A percentile compares a stretch with the other conserved stretches of the same genome.
These are phyloP conservation scores for Cercospora sp. DNA, from an alignment of 2,329 filamentous ascomycete species.

Conservation along the genomic window DNA sequence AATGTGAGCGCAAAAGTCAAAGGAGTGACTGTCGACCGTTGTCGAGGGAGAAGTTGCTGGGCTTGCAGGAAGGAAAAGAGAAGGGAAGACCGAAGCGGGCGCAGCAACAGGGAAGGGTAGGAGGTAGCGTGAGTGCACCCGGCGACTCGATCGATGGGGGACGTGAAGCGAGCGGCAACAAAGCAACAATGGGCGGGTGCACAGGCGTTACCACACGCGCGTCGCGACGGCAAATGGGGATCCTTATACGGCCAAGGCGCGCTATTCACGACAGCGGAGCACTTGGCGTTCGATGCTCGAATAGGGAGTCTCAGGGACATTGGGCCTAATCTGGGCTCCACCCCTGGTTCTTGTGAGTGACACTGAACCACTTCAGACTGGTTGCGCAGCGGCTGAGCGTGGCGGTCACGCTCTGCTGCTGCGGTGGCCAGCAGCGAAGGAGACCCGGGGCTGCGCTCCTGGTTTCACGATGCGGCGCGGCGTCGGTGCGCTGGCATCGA, in stretches of 20 bases:
- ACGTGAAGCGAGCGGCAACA: constrained; percentile 14
- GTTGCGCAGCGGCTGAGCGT: neutral
- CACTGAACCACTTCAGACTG: constrained; percentile 10
- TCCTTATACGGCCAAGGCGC: constrained; percentile 23
- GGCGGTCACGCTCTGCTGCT: constrained; percentile 5
- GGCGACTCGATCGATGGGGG: constrained; percentile 16
- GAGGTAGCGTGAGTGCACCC: constrained; percentile 12
- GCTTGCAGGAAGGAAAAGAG: neutral
- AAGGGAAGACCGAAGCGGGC: neutral
- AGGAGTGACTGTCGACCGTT: constrained; percentile 17
- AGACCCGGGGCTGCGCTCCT: neutral
- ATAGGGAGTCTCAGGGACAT: constrained; percentile 11
- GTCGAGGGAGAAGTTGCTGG: constrained; percentile 10
- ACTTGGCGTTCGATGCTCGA: constrained; percentile 18
- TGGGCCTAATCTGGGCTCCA: constrained; percentile 3
- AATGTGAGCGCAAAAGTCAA: constrained; percentile 7
- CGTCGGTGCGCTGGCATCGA: neutral
- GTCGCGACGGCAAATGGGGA: constrained; percentile 9
- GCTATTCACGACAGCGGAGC: constrained; percentile 7
- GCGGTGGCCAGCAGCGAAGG: neutral
- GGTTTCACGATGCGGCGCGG: constrained; percentile 13
- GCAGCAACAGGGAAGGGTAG: constrained; percentile 6
- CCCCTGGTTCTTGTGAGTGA: constrained; percentile 12
- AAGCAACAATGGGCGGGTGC: constrained; percentile 16
- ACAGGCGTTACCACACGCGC: constrained; percentile 11